phyloP scores from a whole-genome alignment of 495 filamentous ascomycete species.

The Melanomma pulvis-pyrius region DNA sequence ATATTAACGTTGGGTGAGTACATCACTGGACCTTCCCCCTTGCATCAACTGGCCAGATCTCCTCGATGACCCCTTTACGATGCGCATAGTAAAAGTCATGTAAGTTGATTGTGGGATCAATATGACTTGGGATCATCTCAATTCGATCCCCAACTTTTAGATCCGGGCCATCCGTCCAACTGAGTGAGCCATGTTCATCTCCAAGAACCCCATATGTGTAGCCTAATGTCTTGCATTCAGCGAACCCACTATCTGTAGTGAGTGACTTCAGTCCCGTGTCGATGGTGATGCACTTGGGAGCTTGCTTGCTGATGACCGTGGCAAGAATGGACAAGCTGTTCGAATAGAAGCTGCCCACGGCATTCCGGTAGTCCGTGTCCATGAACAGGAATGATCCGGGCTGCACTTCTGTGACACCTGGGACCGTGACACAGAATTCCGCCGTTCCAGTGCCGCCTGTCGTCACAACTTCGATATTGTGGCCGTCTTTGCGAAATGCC shows the following conservation, averaged over 20 bases:
- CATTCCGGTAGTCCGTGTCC: constrained; percentile 46
- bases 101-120: constrained; percentile 37
- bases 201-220: constrained; percentile 30
- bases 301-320: constrained; percentile 35
- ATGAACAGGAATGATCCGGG: constrained; percentile 48
- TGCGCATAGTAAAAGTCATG: constrained; percentile 35
- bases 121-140: constrained; percentile 38
- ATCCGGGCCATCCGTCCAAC: constrained; percentile 31
- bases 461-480: constrained; percentile 42
- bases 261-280: constrained; percentile 31
- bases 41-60: constrained; percentile 33
- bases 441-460: constrained; percentile 46
- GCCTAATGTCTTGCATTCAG: constrained; percentile 23
- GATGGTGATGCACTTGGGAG: constrained; percentile 30
- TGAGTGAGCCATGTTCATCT: constrained; percentile 33
- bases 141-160: constrained; percentile 29
- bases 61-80: constrained; percentile 32
- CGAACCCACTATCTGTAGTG: constrained; percentile 35
- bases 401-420: constrained; percentile 45
- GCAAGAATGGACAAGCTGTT: constrained; percentile 39
- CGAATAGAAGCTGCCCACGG: constrained; percentile 38
- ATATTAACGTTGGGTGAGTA: too few species aligned
- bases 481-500: constrained; percentile 36
- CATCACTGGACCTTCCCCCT: constrained; percentile 33
- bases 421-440: constrained; percentile 44